Conservation (phyloP, 768 basidiomycete genomes). For the Macrolepiota albuminosa region DNA sequence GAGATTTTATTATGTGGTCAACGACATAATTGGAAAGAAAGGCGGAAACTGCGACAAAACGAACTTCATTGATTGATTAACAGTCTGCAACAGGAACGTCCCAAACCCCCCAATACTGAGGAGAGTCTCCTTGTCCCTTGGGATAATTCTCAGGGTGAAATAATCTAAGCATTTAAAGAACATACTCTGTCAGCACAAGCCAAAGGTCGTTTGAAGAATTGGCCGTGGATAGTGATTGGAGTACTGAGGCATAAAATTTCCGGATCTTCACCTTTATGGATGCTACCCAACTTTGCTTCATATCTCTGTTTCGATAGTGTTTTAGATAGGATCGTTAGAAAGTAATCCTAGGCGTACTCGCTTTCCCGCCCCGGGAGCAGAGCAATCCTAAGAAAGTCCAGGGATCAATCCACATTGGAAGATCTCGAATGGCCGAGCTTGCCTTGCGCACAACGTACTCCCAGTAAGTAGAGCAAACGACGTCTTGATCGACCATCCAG, state of each 20-base stretch:
- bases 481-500: neutral
- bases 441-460: neutral
- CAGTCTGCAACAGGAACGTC: constrained; percentile 4
- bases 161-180: neutral
- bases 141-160: neutral
- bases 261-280: neutral
- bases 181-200: neutral
- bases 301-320: neutral
- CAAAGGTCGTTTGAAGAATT: neutral
- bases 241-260: constrained; percentile 2
- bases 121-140: neutral
- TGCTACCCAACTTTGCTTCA: neutral
- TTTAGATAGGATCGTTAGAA: neutral
- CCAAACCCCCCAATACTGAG: constrained; percentile 10
- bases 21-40: neutral
- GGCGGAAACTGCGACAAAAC: neutral
- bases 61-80: neutral
- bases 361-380: neutral
- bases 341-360: neutral
- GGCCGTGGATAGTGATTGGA: neutral
- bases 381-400: neutral
- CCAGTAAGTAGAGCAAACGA: neutral
- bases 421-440: neutral
- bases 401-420: neutral
- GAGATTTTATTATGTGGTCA: neutral